Evolutionary conservation across 805 yeast genomes (phyloP).

Genomic region (Scheffersomyces amazonensis): DNA sequence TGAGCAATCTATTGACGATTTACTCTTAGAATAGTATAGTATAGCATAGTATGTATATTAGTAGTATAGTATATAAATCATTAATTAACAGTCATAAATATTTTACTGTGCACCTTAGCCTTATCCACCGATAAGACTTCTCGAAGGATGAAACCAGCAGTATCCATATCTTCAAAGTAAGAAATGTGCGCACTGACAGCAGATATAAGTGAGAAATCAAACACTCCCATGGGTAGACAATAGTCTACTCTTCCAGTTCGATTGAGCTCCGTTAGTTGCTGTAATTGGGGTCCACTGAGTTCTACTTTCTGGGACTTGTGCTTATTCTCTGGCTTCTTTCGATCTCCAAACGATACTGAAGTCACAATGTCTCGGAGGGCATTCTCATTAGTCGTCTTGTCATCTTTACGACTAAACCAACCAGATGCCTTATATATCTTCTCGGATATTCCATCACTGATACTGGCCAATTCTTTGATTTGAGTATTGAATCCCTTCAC

Average conservation of each 20-base stretch:
- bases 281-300: conserved; percentile 25
- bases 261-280: conserved; percentile 49
- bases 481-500: conserved; percentile 50
- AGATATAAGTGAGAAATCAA: conserved; percentile 75
- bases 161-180: conserved; percentile 82
- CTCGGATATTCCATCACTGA: conserved; percentile 37
- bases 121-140: conserved; percentile 42
- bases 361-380: conserved; percentile 40
- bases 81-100: conserved; percentile 15
- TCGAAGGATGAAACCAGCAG: conserved; percentile 72
- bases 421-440: conserved; percentile 31
- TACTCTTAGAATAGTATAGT: conserved; percentile 42
- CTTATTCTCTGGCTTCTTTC: conserved; percentile 14
- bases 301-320: conserved; percentile 21
- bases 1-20: conserved; percentile 76
- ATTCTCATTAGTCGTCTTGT: conserved; percentile 21
- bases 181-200: conserved; percentile 87
- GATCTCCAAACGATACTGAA: conserved; percentile 18
- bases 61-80: conserved; percentile 2
- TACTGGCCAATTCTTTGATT: conserved; percentile 38
- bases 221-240: conserved; percentile 69
- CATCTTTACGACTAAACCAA: conserved; percentile 24
- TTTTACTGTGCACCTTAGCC: conserved; percentile 23
- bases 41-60: not conserved
- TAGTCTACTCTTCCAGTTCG: conserved; percentile 80